A percentile compares a stretch with the other conserved stretches of the same genome.
Evolutionary conservation across 2,329 filamentous ascomycete genomes (phyloP).

Genomic region (Escovopsis sp.): DNA sequence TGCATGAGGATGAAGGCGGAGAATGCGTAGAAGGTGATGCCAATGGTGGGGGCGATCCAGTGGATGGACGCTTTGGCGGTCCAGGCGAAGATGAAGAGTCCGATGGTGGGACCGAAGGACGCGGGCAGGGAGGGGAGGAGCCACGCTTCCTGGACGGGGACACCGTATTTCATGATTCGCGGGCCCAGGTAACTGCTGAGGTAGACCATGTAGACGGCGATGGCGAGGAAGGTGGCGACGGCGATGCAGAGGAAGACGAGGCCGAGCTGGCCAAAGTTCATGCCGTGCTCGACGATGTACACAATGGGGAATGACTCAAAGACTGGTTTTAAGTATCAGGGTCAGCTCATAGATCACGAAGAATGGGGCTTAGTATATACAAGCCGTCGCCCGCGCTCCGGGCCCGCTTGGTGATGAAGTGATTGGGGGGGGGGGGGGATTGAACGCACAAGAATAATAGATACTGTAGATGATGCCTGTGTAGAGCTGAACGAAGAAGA

Average conservation of each 20-base stretch:
- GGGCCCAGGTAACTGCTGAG: slow-evolving; percentile 37
- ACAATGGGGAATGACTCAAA: slow-evolving; percentile 55
- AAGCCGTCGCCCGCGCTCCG: too few species aligned
- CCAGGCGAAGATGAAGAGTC: slow-evolving; percentile 49
- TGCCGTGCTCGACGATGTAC: slow-evolving; percentile 43
- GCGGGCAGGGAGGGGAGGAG: slow-evolving; percentile 40
- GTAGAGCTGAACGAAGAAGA: slow-evolving; percentile 48
- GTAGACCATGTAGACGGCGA: slow-evolving; percentile 34
- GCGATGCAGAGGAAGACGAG: slow-evolving; percentile 47
- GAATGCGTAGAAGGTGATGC: slow-evolving; percentile 39
- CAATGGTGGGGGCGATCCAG: slow-evolving; percentile 42
- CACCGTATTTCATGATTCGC: slow-evolving; percentile 32
- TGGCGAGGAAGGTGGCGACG: slow-evolving; percentile 39
- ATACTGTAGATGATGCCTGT: slow-evolving; percentile 47
- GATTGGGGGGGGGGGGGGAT: neutral
- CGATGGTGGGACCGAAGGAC: slow-evolving; percentile 37
- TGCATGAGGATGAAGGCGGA: slow-evolving; percentile 42
- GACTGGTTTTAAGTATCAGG: too few species aligned
- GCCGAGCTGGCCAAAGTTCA: slow-evolving; percentile 42
- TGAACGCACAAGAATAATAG: slow-evolving; percentile 36
- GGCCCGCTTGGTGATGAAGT: too few species aligned
- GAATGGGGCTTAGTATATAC: neutral
- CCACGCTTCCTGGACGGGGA: slow-evolving; percentile 37
- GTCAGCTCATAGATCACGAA: neutral
- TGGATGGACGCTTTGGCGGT: slow-evolving; percentile 35